Evolutionary conservation across 176 grass and related monocot species (phyloP).

Genomic region (Thalia dealbata): DNA sequence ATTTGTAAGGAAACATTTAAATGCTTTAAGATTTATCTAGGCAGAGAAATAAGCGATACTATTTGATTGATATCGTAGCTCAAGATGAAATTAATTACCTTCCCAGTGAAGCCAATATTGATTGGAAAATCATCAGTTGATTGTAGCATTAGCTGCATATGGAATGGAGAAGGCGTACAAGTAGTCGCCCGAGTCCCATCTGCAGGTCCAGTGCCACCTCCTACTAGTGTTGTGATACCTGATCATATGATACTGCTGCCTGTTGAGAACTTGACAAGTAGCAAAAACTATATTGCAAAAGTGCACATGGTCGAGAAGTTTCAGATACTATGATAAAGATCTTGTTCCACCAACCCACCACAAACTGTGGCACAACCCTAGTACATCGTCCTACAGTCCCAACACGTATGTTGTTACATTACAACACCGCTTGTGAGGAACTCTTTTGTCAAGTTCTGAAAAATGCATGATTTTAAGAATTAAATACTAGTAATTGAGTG

Average conservation of each 20-base stretch:
- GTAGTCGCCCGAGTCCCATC: conserved; percentile 97
- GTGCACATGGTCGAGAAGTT: background rate
- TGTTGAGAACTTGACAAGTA: conserved; percentile 4
- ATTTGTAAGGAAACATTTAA: background rate
- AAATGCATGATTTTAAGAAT: too few relatives aligned
- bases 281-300: background rate
- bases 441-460: too few relatives aligned
- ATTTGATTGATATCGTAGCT: background rate
- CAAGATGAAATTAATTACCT: conserved; percentile 27
- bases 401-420: background rate
- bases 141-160: conserved; percentile 94
- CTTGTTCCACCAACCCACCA: background rate
- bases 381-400: background rate
- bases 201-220: conserved; percentile 95
- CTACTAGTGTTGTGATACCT: conserved; percentile 92
- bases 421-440: too few relatives aligned
- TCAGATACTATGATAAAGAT: background rate
- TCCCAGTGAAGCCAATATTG: conserved; percentile 89
- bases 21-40: background rate
- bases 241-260: conserved; percentile 12
- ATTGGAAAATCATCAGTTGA: conserved; percentile 78
- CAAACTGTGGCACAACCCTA: background rate
- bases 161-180: conserved; percentile 77
- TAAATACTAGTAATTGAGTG: background rate
- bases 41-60: background rate